phyloP scores from a whole-genome alignment of 352 stramenopile genomes.

The Pythium oligandrum region DNA sequence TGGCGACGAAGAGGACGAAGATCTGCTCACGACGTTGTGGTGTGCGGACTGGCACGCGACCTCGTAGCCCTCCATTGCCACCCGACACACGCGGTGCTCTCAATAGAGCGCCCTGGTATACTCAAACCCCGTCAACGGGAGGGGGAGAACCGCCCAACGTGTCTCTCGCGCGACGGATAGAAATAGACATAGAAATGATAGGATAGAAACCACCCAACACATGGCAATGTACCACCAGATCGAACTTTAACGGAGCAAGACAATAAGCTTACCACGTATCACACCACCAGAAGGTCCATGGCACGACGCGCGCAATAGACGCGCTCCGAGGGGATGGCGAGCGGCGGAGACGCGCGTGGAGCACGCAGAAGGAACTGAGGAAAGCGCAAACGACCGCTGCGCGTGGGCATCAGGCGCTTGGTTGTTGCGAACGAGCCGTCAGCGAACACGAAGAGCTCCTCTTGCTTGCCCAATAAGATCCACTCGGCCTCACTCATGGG shows the following conservation, averaged over 20 bases:
- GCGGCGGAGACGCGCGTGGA: not conserved
- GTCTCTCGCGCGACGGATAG: not conserved
- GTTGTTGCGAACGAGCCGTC: constrained; percentile 11
- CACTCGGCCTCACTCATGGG: constrained; percentile 52
- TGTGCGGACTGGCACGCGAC: not conserved
- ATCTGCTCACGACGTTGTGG: too few species aligned
- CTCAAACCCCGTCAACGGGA: too few species aligned
- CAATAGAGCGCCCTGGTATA: constrained; percentile 11
- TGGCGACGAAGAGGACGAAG: not conserved
- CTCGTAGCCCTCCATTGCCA: constrained; percentile 6
- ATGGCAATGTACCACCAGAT: not conserved
- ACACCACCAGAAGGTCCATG: constrained; percentile 22
- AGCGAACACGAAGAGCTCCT: constrained; percentile 29
- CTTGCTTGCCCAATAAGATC: constrained; percentile 61
- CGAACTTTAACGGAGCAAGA: constrained; percentile 3
- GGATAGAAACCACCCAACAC: not conserved
- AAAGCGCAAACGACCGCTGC: constrained; percentile 39
- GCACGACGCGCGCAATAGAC: constrained; percentile 14
- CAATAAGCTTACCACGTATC: constrained; percentile 1
- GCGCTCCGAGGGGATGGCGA: not conserved
- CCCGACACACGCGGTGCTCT: constrained; percentile 1
- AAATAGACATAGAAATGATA: constrained; percentile 1
- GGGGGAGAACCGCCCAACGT: not conserved
- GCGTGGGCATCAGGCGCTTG: constrained; percentile 37
- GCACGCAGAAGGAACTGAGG: constrained; percentile 43